Conservation (phyloP, 345 rosid genomes). For the Murraya koenigii region DNA sequence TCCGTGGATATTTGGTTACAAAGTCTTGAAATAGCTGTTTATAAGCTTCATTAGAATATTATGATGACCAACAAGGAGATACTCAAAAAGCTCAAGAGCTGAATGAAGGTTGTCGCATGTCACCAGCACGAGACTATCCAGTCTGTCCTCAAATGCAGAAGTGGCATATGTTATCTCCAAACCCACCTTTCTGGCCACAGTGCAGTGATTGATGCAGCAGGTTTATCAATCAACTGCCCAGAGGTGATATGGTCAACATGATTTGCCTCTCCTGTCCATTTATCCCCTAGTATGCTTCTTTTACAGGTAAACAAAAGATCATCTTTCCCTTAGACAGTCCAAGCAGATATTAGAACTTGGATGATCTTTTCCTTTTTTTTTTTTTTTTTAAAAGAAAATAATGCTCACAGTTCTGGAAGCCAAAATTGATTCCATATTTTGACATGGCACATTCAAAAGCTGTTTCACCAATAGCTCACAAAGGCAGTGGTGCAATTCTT, state of each 20-base stretch:
- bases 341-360: background rate
- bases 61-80: too few relatives aligned
- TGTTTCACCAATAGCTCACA: slow-evolving; percentile 37
- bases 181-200: slow-evolving; percentile 20
- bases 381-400: too few relatives aligned
- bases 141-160: slow-evolving; percentile 40
- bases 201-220: slow-evolving; percentile 19
- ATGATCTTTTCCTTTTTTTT: background rate
- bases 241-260: slow-evolving; percentile 12
- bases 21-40: too few relatives aligned
- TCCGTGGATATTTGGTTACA: too few relatives aligned
- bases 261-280: slow-evolving; percentile 29
- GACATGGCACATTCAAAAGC: slow-evolving; percentile 38
- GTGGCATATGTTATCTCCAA: slow-evolving; percentile 34
- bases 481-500: slow-evolving; percentile 35
- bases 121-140: slow-evolving; percentile 37
- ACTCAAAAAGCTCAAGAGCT: too few relatives aligned
- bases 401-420: slow-evolving; percentile 37
- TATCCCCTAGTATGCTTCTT: slow-evolving; percentile 47
- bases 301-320: slow-evolving; percentile 23
- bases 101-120: too few relatives aligned
- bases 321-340: background rate
- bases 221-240: slow-evolving; percentile 37
- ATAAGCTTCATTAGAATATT: too few relatives aligned
- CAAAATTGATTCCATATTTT: slow-evolving; percentile 44